A percentile compares a stretch with the other conserved stretches of the same genome.
Conservation (phyloP, 1,284 basidiomycete genomes). For the Cryptococcus amylolentus region DNA sequence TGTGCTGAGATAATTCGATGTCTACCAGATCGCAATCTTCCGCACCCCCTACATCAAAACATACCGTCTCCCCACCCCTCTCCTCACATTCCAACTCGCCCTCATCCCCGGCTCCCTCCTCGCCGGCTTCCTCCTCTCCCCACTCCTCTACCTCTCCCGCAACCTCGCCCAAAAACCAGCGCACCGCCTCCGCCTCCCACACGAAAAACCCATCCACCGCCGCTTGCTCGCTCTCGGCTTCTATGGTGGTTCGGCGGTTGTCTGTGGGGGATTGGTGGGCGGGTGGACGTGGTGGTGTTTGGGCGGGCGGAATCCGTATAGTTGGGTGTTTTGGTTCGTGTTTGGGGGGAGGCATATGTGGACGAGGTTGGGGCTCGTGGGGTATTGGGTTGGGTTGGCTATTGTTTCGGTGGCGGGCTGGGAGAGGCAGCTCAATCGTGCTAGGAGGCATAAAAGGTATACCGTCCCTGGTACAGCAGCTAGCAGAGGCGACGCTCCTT, state of each 20-base stretch:
- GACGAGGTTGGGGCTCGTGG: slow-evolving; percentile 74
- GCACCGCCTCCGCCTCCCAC: slow-evolving; percentile 80
- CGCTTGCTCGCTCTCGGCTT: slow-evolving; percentile 82
- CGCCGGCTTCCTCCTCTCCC: slow-evolving; percentile 89
- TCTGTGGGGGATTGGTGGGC: slow-evolving; percentile 82
- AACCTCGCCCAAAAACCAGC: slow-evolving; percentile 88
- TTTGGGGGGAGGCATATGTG: slow-evolving; percentile 71
- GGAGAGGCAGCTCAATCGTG: slow-evolving; percentile 79
- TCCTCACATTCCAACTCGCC: slow-evolving; percentile 88
- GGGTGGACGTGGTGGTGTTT: slow-evolving; percentile 90
- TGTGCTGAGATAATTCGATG: background rate
- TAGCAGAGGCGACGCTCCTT: background rate
- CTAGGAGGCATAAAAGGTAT: slow-evolving; percentile 57
- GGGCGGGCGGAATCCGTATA: slow-evolving; percentile 78
- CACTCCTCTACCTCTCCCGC: slow-evolving; percentile 85
- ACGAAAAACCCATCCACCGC: slow-evolving; percentile 79
- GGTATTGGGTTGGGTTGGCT: slow-evolving; percentile 80
- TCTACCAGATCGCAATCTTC: slow-evolving; percentile 66
- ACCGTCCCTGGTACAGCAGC: slow-evolving; percentile 25
- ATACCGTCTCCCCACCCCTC: slow-evolving; percentile 85
- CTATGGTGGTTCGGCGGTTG: slow-evolving; percentile 70
- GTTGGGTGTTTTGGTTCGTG: slow-evolving; percentile 75
- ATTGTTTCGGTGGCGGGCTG: slow-evolving; percentile 84
- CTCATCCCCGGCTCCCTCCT: slow-evolving; percentile 89
- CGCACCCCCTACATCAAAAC: slow-evolving; percentile 87